phyloP scores from a whole-genome alignment of 805 yeast genomes.

The Nakazawaea ambrosiae region DNA sequence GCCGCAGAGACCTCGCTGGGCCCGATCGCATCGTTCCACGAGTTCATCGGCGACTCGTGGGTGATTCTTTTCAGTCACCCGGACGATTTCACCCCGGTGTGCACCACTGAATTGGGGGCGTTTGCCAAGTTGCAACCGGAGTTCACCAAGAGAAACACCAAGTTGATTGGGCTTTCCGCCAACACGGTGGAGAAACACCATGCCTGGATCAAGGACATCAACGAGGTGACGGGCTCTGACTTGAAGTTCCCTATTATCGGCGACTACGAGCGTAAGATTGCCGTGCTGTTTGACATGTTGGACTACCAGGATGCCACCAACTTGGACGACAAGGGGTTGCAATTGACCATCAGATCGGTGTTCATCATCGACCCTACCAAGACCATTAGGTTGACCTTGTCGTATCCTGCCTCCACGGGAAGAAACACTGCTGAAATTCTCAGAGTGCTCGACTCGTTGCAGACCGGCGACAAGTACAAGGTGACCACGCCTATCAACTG shows the following conservation, averaged over 20 bases:
- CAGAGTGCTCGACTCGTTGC: constrained; percentile 65
- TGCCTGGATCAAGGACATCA: constrained; percentile 67
- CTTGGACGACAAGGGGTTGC: constrained; percentile 56
- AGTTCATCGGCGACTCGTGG: constrained; percentile 57
- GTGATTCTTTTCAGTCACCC: constrained; percentile 68
- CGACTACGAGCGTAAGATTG: constrained; percentile 55
- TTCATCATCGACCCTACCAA: constrained; percentile 65
- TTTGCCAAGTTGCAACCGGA: constrained; percentile 67
- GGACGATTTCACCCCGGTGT: constrained; percentile 73
- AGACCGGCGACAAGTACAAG: constrained; percentile 53
- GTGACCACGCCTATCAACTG: constrained; percentile 68
- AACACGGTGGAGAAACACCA: constrained; percentile 56
- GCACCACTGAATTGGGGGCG: constrained; percentile 75
- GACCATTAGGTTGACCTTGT: constrained; percentile 52
- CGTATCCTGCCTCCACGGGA: constrained; percentile 72
- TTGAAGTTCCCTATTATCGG: constrained; percentile 64
- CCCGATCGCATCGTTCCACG: constrained; percentile 44
- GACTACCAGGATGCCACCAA: constrained; percentile 64
- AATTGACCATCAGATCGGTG: constrained; percentile 65
- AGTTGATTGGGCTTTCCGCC: constrained; percentile 63
- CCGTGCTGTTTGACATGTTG: constrained; percentile 60
- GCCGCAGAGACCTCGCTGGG: constrained; percentile 58
- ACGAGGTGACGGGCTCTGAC: constrained; percentile 54
- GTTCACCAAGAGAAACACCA: constrained; percentile 56
- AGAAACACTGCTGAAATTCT: constrained; percentile 71